Base-by-base conservation (phyloP, 2,329 filamentous ascomycete species). In the Ceratocystis harringtonii region DNA sequence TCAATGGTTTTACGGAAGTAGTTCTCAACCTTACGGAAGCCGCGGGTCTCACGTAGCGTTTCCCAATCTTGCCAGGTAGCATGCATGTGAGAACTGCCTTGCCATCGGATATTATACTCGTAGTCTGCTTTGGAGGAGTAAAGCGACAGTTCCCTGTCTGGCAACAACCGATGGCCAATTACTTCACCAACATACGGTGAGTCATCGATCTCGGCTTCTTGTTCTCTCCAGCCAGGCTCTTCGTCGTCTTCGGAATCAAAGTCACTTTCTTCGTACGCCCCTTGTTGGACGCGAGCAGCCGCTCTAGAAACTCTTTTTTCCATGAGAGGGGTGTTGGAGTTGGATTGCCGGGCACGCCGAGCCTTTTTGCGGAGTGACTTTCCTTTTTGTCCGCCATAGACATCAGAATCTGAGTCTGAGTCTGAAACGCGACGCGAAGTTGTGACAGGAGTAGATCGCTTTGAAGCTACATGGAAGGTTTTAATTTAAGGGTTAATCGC, bases 21-120 rank as follows among this genome's bases (percentile, higher is more conserved):
- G 74, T 99, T 99, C 72, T 97, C 94, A 6, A 99, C 81, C 67
- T 92, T 91, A 61, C 92, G 89, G 69, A 87, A 87, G 68, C 94
- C 92, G 68, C 90, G 89, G 72, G 87, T 88, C n/a, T 85, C 83
- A 28, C 84, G 81, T 32, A 96, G 82, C 22, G 80, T 82, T 65
- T 89, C 85, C 67, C 87, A 86, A 0, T 85, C 86, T 75, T 97
- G 92, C 92, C 94, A 99, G 0, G 91, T 95, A 66, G 95, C 89
- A 77, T 99, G 94, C 70, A 95, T 86, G 73, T 99, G 91, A 10
- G 94, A 95, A 75, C 91, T 90, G 70, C 87, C 90, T 75, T 96
- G 90, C 94, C 95, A 99, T 78, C 99, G 99, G 75, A 99, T 91
- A 75, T 87, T 83, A 70, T 81, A 99, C 72, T 97, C 90, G 71